Conservation (phyloP, 83 land plant species). For the Thuja plicata region DNA sequence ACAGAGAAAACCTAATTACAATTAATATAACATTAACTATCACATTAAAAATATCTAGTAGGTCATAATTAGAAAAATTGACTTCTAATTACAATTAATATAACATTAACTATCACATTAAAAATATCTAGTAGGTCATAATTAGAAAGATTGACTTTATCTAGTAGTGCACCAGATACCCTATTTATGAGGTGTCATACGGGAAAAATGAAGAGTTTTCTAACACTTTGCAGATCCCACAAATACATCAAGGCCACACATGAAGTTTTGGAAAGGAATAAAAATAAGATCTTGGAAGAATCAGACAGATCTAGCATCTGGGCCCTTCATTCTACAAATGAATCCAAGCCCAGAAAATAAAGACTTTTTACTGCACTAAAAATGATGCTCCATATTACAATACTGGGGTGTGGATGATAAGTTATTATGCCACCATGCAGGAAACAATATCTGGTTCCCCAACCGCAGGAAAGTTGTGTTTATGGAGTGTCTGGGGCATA, state of each 20-base stretch:
- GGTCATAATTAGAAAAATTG: too few species aligned
- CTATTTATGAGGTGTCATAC: too few species aligned
- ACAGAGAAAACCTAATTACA: too few species aligned
- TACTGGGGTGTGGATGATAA: slow-evolving; percentile 11
- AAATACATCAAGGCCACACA: slow-evolving; percentile 53
- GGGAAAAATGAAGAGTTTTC: too few species aligned
- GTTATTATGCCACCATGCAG: background rate
- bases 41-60: too few species aligned
- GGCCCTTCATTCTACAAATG: background rate
- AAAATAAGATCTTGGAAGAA: slow-evolving; percentile 17
- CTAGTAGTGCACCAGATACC: too few species aligned
- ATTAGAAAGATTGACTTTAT: too few species aligned
- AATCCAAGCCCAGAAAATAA: background rate
- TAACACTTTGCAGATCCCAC: slow-evolving; percentile 21
- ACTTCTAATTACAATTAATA: too few species aligned
- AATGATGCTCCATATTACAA: background rate
- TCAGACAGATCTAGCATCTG: slow-evolving; percentile 15
- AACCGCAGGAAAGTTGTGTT: background rate
- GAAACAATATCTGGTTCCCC: slow-evolving; percentile 1
- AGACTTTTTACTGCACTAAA: background rate
- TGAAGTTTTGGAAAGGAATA: slow-evolving; percentile 18
- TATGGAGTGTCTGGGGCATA: background rate
- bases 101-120: too few species aligned
- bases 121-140: too few species aligned
- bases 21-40: too few species aligned